Evolutionary conservation across 2,329 filamentous ascomycete species (phyloP).

Genomic region (Alternaria triticina): DNA sequence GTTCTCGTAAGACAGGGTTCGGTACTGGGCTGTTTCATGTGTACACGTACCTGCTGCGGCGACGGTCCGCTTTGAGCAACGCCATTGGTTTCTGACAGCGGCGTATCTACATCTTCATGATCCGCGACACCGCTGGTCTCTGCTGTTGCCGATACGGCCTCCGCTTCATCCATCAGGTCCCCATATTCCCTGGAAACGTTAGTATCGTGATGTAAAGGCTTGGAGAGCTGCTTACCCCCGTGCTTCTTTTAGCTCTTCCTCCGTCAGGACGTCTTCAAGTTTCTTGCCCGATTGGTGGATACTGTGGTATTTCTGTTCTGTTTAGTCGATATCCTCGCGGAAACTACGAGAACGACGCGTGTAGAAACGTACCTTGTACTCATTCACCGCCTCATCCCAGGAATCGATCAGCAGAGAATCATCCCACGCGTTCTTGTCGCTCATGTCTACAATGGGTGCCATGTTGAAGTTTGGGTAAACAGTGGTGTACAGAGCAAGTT

Average conservation of each 20-base stretch:
- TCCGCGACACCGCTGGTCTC: constrained; percentile 32
- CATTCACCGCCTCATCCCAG: constrained; percentile 45
- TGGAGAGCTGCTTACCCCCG: constrained; percentile 28
- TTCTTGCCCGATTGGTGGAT: constrained; percentile 46
- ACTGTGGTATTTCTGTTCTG: constrained; percentile 47
- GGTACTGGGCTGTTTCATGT: constrained; percentile 15
- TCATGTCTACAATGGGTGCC: constrained; percentile 35
- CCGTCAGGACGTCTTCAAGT: constrained; percentile 43
- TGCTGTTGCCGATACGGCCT: constrained; percentile 18
- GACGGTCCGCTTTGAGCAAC: constrained; percentile 10
- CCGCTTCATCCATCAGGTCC: constrained; percentile 35
- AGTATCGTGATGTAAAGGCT: constrained; percentile 1
- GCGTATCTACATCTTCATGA: constrained; percentile 29
- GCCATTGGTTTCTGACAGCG: constrained; percentile 24
- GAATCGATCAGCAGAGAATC: constrained; percentile 44
- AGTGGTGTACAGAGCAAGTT: background rate
- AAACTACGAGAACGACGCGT: background rate
- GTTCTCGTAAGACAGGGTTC: constrained; percentile 29
- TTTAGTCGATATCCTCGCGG: constrained; percentile 9
- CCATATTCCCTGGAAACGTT: constrained; percentile 38
- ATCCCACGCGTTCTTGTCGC: constrained; percentile 46
- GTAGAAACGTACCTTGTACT: constrained; percentile 42
- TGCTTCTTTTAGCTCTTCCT: constrained; percentile 40
- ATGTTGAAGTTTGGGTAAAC: constrained; percentile 15
- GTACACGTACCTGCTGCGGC: constrained; percentile 36